phyloP scores from a whole-genome alignment of 192 early-diverging fungal genomes.

The Coemansia sp. region DNA sequence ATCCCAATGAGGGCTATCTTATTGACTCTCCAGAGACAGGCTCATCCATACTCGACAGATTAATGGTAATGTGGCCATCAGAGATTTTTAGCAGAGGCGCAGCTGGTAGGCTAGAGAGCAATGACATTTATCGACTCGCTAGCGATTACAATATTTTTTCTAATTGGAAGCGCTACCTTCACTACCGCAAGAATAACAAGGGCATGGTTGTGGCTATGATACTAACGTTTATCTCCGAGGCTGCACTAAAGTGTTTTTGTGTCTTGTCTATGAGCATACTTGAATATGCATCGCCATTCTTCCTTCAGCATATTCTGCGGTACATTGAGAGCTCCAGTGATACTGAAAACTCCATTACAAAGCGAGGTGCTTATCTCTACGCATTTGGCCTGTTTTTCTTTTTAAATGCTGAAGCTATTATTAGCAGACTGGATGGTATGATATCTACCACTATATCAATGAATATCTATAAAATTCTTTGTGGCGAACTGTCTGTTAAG shows the following conservation, averaged over 20 bases:
- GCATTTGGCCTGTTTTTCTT: slow-evolving; percentile 60
- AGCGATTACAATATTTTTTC: slow-evolving; percentile 1
- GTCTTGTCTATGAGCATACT: slow-evolving; percentile 25
- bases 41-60: not conserved
- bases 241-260: slow-evolving; percentile 26
- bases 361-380: slow-evolving; percentile 53
- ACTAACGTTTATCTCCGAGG: slow-evolving; percentile 30
- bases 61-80: not conserved
- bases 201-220: slow-evolving; percentile 23
- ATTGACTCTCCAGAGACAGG: not conserved
- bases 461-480: slow-evolving; percentile 56
- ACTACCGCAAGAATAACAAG: not conserved
- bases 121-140: slow-evolving; percentile 6
- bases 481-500: slow-evolving; percentile 62
- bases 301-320: slow-evolving; percentile 55
- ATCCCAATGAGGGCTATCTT: not conserved
- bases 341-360: slow-evolving; percentile 8
- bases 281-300: slow-evolving; percentile 55
- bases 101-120: not conserved
- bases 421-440: slow-evolving; percentile 56
- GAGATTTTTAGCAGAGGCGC: not conserved
- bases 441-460: slow-evolving; percentile 59
- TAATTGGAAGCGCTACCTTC: slow-evolving; percentile 19
- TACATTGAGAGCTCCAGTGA: slow-evolving; percentile 44
- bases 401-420: slow-evolving; percentile 28